These are phyloP conservation scores for Talaromyces thailandensis DNA, from an alignment of 495 filamentous ascomycete species.

Conservation along the genomic window DNA sequence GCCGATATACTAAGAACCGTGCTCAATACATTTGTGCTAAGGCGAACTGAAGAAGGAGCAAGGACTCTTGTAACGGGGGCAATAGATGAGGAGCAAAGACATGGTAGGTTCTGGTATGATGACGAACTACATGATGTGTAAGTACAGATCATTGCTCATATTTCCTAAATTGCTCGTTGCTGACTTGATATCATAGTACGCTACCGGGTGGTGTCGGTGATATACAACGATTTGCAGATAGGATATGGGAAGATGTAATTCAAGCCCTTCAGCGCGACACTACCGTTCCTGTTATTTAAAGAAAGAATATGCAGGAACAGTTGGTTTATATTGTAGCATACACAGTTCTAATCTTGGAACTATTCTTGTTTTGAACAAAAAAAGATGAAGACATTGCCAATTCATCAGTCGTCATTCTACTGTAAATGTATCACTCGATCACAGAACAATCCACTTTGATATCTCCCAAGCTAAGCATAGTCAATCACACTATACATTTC, in stretches of 20 bases:
- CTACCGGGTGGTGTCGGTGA: background rate
- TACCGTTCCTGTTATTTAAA: background rate
- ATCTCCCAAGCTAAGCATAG: background rate
- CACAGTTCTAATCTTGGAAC: background rate
- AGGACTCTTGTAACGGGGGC: conserved; percentile 22
- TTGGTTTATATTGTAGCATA: background rate
- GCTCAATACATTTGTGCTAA: conserved; percentile 9
- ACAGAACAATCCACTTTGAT: background rate
- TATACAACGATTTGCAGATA: background rate
- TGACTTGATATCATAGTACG: background rate
- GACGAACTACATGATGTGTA: background rate
- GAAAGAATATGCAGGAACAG: background rate
- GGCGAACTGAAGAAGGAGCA: conserved; percentile 18
- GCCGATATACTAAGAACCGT: background rate
- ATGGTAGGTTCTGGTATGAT: conserved; percentile 19
- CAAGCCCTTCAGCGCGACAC: background rate
- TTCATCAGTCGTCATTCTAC: background rate
- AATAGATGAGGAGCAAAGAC: conserved; percentile 14
- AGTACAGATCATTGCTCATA: background rate
- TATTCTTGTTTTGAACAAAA: background rate
- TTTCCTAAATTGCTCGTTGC: background rate
- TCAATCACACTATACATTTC: background rate
- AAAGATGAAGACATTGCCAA: background rate
- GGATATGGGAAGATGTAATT: background rate
- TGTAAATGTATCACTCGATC: background rate